A percentile compares a stretch with the other conserved stretches of the same genome.
Evolutionary conservation across 2,329 filamentous ascomycete species (phyloP).

Genomic region (Aspergillus hortae): DNA sequence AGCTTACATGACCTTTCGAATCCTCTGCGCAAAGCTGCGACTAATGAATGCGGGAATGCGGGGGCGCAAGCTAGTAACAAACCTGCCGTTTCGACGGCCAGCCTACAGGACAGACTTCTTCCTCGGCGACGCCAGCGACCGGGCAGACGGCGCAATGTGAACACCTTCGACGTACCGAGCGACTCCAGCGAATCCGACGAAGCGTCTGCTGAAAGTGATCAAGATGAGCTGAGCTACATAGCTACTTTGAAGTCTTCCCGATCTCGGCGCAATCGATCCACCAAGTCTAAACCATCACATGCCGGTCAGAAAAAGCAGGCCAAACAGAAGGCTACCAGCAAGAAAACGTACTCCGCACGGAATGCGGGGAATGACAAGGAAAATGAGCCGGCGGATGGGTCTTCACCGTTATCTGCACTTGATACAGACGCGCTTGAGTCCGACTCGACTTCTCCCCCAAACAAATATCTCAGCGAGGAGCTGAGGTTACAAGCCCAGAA

Average conservation of each 20-base stretch:
- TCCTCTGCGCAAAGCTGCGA: background rate
- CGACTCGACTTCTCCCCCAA: slow-evolving; percentile 13
- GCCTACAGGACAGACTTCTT: slow-evolving; percentile 33
- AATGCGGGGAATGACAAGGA: slow-evolving; percentile 25
- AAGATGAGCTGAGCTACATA: slow-evolving; percentile 35
- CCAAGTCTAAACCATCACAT: slow-evolving; percentile 7
- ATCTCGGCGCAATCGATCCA: slow-evolving; percentile 15
- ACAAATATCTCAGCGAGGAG: slow-evolving; percentile 32
- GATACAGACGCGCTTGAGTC: slow-evolving; percentile 28
- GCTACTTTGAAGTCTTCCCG: slow-evolving; percentile 17
- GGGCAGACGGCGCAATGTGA: slow-evolving; percentile 14
- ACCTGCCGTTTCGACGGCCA: slow-evolving; percentile 30
- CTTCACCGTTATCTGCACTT: slow-evolving; percentile 31
- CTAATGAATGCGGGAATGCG: background rate
- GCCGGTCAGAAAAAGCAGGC: background rate
- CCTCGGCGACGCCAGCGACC: slow-evolving; percentile 30
- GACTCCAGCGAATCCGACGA: slow-evolving; percentile 26
- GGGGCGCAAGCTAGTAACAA: slow-evolving; percentile 9
- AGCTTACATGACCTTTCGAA: no score
- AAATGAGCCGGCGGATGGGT: slow-evolving; percentile 22
- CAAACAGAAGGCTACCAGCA: background rate
- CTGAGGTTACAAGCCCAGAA: slow-evolving; percentile 33
- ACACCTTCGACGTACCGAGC: slow-evolving; percentile 20
- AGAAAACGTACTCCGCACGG: background rate
- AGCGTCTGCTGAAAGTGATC: slow-evolving; percentile 23